phyloP scores from a whole-genome alignment of 1,284 basidiomycete species.

The Rhodotorula mucilaginosa region DNA sequence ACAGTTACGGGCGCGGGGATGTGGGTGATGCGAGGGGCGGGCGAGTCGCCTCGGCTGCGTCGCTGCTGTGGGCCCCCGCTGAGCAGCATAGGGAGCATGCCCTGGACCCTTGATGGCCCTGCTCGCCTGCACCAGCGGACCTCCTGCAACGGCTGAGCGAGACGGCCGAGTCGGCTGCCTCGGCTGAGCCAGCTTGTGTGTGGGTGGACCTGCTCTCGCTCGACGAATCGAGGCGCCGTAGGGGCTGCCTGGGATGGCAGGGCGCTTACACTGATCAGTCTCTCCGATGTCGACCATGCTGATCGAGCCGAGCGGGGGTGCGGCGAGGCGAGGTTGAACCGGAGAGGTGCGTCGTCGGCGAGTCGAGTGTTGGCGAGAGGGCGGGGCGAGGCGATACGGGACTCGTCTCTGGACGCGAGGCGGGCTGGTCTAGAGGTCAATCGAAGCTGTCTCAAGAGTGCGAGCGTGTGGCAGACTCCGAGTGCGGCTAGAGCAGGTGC shows the following conservation, averaged over 20 bases:
- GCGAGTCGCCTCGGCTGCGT: too few relatives aligned
- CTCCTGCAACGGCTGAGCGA: neutral
- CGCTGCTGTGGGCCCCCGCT: too few relatives aligned
- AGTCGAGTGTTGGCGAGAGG: neutral
- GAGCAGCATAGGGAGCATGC: neutral
- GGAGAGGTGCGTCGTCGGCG: neutral
- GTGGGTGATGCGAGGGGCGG: too few relatives aligned
- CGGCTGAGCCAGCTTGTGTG: neutral
- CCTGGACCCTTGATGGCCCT: neutral
- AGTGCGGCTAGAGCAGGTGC: too few relatives aligned
- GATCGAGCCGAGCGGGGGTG: neutral
- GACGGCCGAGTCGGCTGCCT: neutral
- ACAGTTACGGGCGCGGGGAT: too few relatives aligned
- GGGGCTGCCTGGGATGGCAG: too few relatives aligned
- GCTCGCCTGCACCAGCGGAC: too few relatives aligned
- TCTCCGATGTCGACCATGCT: slow-evolving; percentile 23
- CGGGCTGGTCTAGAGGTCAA: too few relatives aligned
- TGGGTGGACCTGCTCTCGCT: neutral
- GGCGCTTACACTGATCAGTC: slow-evolving; percentile 15
- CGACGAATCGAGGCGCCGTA: neutral
- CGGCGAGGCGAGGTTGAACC: neutral
- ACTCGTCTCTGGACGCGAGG: too few relatives aligned
- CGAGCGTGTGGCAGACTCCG: too few relatives aligned
- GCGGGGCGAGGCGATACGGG: neutral
- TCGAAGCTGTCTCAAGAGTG: too few relatives aligned